Base-by-base conservation (phyloP, 192 early-diverging fungal genomes). In the Entomortierella lignicola region DNA sequence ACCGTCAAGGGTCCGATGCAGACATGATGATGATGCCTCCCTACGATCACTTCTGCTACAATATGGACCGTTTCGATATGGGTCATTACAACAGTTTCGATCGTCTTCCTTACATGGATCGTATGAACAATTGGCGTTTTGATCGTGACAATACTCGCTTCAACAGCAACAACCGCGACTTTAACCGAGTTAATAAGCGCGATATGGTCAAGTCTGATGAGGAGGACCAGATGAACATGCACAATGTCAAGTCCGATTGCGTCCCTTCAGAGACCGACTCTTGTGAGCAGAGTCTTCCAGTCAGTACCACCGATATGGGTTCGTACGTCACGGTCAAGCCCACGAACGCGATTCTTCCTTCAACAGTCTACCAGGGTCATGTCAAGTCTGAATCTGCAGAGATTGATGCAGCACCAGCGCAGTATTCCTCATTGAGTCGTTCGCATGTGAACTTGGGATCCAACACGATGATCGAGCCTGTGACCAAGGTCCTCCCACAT, bases 331-430 rank as follows among this genome's bases (percentile, higher is more conserved):
- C 42, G 0, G 71, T 62, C 1, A 12, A 18, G 1, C 71, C 71
- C 17, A 37, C 39, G 21, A 58, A 72, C 25, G 11, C 50, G 23
- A 31, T 72, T 23, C n/a, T 47, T 18, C 71, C 71, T 1, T 58
- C 63, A 39, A 72, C 71, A 17, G 56, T 43, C 32, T 72, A 72
- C 57, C 71, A 72, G 29, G 71, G 63, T 29, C 63, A 47, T 12
- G 71, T 72, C 18, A 47, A 72, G 48, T 58, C 63, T 27, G 25
- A 31, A 8, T 55, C 23, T 2, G 55, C 71, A 8, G 47, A 72
- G 20, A 27, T 72, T 8, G 7, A 30, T 1, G 61, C 71, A 0
- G 50, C 71, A 5, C 31, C 55, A 27, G 55, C n/a, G 27, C 43
- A 20, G 63, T 30, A 10, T 20, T 25, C 29, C 41, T 59, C 47